Percentiles rank a stretch among this genome's conserved stretches.
These are phyloP conservation scores for Aspergillus ustus DNA, from an alignment of 2,329 filamentous ascomycete species.

Conservation along the genomic window DNA sequence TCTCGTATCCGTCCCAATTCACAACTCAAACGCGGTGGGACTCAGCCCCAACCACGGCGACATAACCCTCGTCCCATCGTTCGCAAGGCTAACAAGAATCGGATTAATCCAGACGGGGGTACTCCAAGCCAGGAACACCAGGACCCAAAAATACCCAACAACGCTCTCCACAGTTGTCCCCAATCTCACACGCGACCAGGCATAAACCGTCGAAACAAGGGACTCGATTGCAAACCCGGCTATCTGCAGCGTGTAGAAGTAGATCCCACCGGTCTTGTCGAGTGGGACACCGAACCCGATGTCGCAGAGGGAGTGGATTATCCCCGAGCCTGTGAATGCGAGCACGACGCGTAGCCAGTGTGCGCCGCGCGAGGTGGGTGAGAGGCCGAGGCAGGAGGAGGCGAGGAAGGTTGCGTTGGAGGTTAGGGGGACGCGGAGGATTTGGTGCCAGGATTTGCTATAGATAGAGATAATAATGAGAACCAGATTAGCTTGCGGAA, in stretches of 20 bases:
- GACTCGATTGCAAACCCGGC: conserved; percentile 17
- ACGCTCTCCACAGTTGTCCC: neutral
- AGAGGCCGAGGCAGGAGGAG: conserved; percentile 14
- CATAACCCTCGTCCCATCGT: conserved; percentile 21
- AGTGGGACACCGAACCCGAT: conserved; percentile 23
- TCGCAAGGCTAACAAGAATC: conserved; percentile 20
- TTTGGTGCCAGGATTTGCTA: conserved; percentile 28
- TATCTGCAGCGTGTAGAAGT: conserved; percentile 28
- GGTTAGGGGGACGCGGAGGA: conserved; percentile 20
- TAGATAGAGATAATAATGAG: neutral
- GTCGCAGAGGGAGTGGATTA: conserved; percentile 25
- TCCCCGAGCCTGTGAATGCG: conserved; percentile 22
- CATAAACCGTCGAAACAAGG: neutral
- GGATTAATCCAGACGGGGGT: conserved; percentile 28
- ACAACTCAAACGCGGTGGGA: neutral
- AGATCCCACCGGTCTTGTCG: conserved; percentile 18
- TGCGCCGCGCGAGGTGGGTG: neutral
- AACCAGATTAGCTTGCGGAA: neutral
- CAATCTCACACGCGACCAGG: no score
- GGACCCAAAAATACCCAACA: conserved; percentile 26
- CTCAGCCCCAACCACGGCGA: conserved; percentile 19
- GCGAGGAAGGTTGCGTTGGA: conserved; percentile 23
- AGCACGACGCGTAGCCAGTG: conserved; percentile 19
- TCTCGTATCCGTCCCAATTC: neutral
- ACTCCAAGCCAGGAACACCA: conserved; percentile 21